These are phyloP conservation scores for Pseudogymnoascus sp. DNA, from an alignment of 2,329 filamentous ascomycete species.

Conservation along the genomic window DNA sequence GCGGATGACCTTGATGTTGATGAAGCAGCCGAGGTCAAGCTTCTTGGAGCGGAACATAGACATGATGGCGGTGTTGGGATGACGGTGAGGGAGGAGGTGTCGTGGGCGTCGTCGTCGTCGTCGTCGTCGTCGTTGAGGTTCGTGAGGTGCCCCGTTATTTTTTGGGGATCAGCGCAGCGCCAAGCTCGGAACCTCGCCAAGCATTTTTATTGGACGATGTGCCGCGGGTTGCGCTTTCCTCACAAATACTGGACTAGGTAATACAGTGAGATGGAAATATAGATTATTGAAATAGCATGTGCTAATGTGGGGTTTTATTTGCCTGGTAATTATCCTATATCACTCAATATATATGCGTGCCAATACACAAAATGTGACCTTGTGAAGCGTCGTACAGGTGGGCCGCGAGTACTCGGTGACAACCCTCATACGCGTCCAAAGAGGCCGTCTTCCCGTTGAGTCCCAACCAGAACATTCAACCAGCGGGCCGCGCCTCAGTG, in stretches of 20 bases:
- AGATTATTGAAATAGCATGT: not conserved
- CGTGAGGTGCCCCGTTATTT: not conserved
- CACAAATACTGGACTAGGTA: not conserved
- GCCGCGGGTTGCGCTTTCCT: not conserved
- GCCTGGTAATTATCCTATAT: not conserved
- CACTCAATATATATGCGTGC: not conserved
- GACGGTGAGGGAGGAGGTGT: slow-evolving; percentile 6
- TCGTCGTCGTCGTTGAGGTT: not conserved
- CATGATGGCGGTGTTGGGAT: slow-evolving; percentile 41
- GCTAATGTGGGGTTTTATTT: not conserved
- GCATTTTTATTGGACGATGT: not conserved
- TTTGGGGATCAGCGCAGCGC: not conserved
- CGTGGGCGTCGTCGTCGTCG: not conserved
- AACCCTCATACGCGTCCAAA: not conserved
- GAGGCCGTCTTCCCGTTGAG: not conserved
- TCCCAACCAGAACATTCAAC: not conserved
- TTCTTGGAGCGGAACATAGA: slow-evolving; percentile 84
- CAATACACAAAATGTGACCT: not conserved
- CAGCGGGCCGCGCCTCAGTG: not conserved
- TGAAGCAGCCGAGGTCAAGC: slow-evolving; percentile 78
- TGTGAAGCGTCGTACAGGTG: not conserved
- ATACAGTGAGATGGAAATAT: not conserved
- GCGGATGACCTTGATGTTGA: slow-evolving; percentile 80
- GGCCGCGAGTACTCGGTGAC: not conserved
- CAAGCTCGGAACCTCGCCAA: not conserved